Conservation (phyloP, 2,329 filamentous ascomycete species). For the Didymella lethalis region DNA sequence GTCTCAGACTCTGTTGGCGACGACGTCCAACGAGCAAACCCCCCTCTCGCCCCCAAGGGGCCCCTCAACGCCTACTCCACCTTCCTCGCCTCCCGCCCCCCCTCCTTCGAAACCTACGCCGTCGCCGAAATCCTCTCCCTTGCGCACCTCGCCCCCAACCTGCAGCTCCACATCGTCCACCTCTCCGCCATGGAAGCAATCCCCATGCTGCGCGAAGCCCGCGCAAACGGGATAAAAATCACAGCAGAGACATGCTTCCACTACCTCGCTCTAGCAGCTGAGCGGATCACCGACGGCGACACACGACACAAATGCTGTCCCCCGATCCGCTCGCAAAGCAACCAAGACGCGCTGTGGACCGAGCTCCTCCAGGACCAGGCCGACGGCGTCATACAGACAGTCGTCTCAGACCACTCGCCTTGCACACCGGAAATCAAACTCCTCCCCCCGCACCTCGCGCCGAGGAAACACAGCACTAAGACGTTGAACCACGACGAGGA, state of each 20-base stretch:
- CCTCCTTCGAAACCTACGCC: constrained; percentile 89
- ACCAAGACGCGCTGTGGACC: constrained; percentile 86
- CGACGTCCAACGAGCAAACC: constrained; percentile 72
- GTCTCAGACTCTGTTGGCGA: constrained; percentile 81
- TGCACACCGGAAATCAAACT: constrained; percentile 96
- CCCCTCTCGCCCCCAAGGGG: constrained; percentile 74
- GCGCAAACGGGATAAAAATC: constrained; percentile 78
- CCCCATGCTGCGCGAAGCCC: constrained; percentile 77
- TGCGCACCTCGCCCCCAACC: constrained; percentile 77
- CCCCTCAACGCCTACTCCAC: constrained; percentile 82
- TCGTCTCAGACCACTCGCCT: constrained; percentile 95
- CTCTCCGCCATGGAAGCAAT: constrained; percentile 89
- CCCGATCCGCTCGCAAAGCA: constrained; percentile 80
- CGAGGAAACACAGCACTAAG: constrained; percentile 48
- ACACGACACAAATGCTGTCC: constrained; percentile 96
- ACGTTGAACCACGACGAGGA: constrained; percentile 48
- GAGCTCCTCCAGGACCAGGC: constrained; percentile 66
- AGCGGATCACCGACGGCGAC: constrained; percentile 83
- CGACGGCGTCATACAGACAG: constrained; percentile 85
- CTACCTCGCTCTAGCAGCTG: constrained; percentile 84
- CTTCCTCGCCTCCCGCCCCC: constrained; percentile 89
- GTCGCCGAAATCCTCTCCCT: constrained; percentile 85
- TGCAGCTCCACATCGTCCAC: constrained; percentile 93
- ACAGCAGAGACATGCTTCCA: constrained; percentile 97
- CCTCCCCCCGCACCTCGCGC: constrained; percentile 74